Evolutionary conservation across 1,284 basidiomycete genomes (phyloP), one percentile per base, ranked within the genome.

Genomic region (Heterobasidion annosum): DNA sequence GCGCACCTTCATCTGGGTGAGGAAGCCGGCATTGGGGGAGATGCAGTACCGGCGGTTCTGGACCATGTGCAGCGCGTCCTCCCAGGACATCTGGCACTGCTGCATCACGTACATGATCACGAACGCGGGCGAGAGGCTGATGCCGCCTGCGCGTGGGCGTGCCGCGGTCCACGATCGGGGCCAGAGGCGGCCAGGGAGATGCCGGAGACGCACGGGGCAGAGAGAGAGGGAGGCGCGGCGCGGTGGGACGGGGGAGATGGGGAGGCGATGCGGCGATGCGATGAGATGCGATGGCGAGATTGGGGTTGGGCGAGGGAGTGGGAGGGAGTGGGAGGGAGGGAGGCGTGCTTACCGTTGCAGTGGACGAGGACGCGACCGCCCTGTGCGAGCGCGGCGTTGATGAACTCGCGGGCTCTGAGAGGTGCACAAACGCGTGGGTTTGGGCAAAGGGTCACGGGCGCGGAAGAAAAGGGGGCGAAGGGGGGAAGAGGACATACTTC

Each of bases 31-130:
- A 62, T 91, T 92, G 9, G 91, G 91, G 6, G 87, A 89, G 61
- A 94, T 93, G 67, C 92, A 94, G 63, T 94, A 95, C 48, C 93
- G 79, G 59, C 90, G 81, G 61, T 92, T 92, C 70, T 95, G 92
- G 7, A 95, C 91, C 63, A 87, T 75, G 58, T 88, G 83, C 51
- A 94, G 73, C 0, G 92, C 90, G 50, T 91, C 83, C 67, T 93
- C 88, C 86, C 87, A 93, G 34, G 82, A 82, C 54, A 93, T 74
- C 37, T 82, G 79, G 67, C 82, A 84, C 62, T 87, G 79, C 61
- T 88, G 84, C 92, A 94, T 95, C 34, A 92, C 86, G 64, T 91
- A 95, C 81, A 93, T 93, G 54, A 94, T 88, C 34, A 93, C 90
- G 55, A 95, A 92, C 0, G 91, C 82, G 0, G 92, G 91, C 0